These are phyloP conservation scores for Heliosperma pusillum DNA, from an alignment of 148 eudicot genomes.

Conservation along the genomic window DNA sequence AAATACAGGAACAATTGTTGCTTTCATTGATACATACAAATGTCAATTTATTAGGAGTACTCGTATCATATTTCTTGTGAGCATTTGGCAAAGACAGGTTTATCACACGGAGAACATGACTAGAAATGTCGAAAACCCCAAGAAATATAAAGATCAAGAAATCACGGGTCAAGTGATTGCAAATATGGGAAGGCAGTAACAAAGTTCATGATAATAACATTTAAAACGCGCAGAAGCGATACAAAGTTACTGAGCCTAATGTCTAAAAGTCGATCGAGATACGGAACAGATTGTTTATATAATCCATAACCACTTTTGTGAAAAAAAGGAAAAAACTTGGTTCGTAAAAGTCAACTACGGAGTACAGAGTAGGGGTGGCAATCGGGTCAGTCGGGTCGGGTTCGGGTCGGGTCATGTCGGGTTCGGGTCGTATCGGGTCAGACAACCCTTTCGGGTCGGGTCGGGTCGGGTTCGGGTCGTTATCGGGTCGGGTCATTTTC, in stretches of 20 bases:
- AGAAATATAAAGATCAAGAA: neutral
- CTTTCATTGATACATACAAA: neutral
- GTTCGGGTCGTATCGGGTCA: too few relatives aligned
- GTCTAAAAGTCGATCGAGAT: constrained; percentile 68
- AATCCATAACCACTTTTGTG: constrained; percentile 84
- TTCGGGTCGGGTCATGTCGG: too few relatives aligned
- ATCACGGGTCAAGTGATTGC: neutral
- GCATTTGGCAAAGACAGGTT: neutral
- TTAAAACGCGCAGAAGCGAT: constrained; percentile 13
- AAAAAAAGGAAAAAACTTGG: constrained; percentile 71
- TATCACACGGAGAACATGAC: neutral
- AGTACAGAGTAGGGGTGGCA: too few relatives aligned
- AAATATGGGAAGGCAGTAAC: constrained; percentile 6
- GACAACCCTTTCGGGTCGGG: too few relatives aligned
- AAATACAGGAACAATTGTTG: constrained; percentile 13
- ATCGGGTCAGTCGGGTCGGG: too few relatives aligned
- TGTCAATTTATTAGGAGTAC: constrained; percentile 1
- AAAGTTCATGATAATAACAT: too few relatives aligned
- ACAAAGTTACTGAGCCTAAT: neutral
- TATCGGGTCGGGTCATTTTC: too few relatives aligned
- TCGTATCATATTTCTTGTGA: neutral
- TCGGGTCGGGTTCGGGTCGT: too few relatives aligned
- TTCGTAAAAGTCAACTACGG: constrained; percentile 75
- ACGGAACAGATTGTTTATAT: constrained; percentile 65
- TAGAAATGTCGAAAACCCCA: neutral